These are phyloP conservation scores for Heimioporus sp. DNA, from an alignment of 768 basidiomycete species.

Conservation along the genomic window DNA sequence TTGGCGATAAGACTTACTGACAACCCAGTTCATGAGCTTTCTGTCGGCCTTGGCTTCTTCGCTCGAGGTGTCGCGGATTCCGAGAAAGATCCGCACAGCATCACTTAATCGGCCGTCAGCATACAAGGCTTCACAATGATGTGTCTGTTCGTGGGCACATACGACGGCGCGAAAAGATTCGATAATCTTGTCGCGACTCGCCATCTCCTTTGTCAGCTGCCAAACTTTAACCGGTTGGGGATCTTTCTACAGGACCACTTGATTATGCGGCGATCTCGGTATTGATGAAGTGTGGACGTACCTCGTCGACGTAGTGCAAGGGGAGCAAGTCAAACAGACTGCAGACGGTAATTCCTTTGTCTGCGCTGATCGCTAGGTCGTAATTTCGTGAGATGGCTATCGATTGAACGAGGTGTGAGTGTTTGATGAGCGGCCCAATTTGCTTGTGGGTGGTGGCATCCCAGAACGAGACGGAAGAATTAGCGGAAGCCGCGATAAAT, in stretches of 20 bases:
- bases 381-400: slow-evolving; percentile 8
- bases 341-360: neutral
- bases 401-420: neutral
- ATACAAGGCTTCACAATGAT: slow-evolving; percentile 6
- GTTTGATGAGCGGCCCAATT: slow-evolving; percentile 7
- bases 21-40: slow-evolving; percentile 1
- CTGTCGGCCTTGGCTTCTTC: neutral
- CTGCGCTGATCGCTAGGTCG: slow-evolving; percentile 1
- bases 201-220: too few relatives aligned
- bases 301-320: neutral
- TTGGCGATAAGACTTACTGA: neutral
- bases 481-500: slow-evolving; percentile 2
- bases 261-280: too few relatives aligned
- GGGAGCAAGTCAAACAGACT: slow-evolving; percentile 7
- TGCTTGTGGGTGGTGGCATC: slow-evolving; percentile 5
- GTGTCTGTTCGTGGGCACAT: neutral
- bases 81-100: neutral
- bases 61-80: neutral
- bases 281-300: neutral
- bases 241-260: too few relatives aligned
- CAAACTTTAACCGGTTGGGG: too few relatives aligned
- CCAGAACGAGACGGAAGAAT: slow-evolving; percentile 11
- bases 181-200: too few relatives aligned
- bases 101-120: neutral
- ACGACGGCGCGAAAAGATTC: too few relatives aligned